These are phyloP conservation scores for Microbotryum lychnidis-dioicae DNA, from an alignment of 1,284 basidiomycete genomes.

Conservation along the genomic window DNA sequence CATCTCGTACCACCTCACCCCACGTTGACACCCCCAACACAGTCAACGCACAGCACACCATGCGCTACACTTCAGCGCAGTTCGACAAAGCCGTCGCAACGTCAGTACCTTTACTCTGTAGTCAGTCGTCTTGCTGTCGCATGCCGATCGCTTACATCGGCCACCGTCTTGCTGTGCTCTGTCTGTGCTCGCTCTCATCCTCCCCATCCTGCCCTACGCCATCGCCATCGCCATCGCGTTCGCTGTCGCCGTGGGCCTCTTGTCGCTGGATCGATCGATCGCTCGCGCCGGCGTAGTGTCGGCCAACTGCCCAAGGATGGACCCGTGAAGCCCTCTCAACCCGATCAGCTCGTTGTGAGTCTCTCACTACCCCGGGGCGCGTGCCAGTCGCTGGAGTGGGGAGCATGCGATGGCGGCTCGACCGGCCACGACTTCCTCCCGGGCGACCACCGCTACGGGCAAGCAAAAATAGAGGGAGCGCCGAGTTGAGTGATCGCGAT, in stretches of 20 bases:
- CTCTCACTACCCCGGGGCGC: conserved; percentile 4
- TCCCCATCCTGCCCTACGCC: not conserved
- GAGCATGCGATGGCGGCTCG: no score
- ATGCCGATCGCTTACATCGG: conserved; percentile 41
- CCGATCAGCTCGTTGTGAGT: conserved; percentile 62
- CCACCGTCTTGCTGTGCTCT: not conserved
- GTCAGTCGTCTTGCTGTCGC: no score
- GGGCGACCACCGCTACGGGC: no score
- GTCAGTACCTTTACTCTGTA: no score
- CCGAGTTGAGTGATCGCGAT: no score
- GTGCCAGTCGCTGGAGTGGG: no score
- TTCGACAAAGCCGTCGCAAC: conserved; percentile 68
- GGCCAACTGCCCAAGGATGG: conserved; percentile 65
- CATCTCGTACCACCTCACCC: no score
- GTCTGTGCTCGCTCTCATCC: conserved; percentile 35
- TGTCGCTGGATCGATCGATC: not conserved
- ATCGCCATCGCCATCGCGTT: not conserved
- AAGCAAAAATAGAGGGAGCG: no score
- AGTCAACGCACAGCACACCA: no score
- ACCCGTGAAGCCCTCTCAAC: conserved; percentile 62
- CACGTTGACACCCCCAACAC: no score
- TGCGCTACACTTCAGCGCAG: conserved; percentile 49
- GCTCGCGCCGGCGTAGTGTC: not conserved
- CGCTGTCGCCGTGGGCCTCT: not conserved
- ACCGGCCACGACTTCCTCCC: no score